Evolutionary conservation across 169 alveolate genomes (phyloP), one percentile per base, ranked within the genome.

Genomic region (Theileria parva): DNA sequence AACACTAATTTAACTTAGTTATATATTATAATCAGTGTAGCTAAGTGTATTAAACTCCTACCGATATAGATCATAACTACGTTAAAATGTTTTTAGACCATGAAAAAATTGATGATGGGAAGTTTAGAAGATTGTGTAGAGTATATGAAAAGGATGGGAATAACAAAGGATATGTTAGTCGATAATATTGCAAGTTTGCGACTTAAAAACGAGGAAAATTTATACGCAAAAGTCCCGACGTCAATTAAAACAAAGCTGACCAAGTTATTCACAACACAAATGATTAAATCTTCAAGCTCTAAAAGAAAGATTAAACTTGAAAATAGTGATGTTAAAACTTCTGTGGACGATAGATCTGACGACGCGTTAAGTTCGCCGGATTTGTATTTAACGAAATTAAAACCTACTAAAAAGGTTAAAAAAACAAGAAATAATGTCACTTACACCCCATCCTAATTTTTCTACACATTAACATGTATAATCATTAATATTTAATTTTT

Each of bases 221-320:
- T 91, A 55, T 91, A 91, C 71, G 92, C 77, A 13, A 91, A 85
- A 80, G 60, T 91, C 6, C 90, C 78, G 19, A 79, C 93, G 15
- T 70, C 77, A 64, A 51, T 57, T 21, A 91, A 91, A 77, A 75
- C 93, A 0, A 74, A 91, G 27, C 74, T 91, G 63, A 91, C 95
- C 27, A 64, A 80, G 13, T 66, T 59, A 17, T 69, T 85, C 53
- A 73, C 86, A 63, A 65, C 34, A 50, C 87, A 70, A 44, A 9
- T 66, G 30, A 51, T 79, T 12, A 59, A 57, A 71, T 50, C 74
- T 21, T 77, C 69, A 3, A 71, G 67, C 12, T 53, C 27, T 12
- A 59, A 53, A 19, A 51, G 44, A 21, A 51, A 73, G 23, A 3
- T 21, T n/a, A 39, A 37, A 39, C 80, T 57, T 7, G 13, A 59